Evolutionary conservation across 1,284 basidiomycete genomes (phyloP).

Genomic region (Somion occarium): DNA sequence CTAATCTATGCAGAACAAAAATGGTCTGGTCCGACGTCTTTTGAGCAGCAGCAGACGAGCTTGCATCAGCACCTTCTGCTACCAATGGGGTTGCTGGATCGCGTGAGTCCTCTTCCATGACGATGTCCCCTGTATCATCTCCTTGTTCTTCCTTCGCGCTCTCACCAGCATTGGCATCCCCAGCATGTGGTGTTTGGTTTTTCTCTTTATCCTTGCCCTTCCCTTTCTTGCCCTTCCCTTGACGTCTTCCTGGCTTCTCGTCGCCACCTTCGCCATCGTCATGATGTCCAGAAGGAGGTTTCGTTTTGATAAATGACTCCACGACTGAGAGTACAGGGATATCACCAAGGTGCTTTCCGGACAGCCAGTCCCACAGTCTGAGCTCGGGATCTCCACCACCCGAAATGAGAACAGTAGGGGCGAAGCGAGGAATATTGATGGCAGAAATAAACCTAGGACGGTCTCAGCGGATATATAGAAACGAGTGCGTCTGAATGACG

Average conservation of each 20-base stretch:
- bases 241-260: constrained; percentile 15
- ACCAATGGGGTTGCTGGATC: too few relatives aligned
- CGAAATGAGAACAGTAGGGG: constrained; percentile 57
- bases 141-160: constrained; percentile 15
- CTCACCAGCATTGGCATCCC: too few relatives aligned
- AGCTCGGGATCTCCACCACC: constrained; percentile 84
- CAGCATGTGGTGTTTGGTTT: constrained; percentile 5
- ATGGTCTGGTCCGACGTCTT: constrained; percentile 22
- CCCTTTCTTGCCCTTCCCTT: constrained; percentile 19
- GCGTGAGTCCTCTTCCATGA: neutral
- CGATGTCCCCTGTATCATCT: constrained; percentile 18
- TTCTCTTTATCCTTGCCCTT: constrained; percentile 20
- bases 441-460: constrained; percentile 73
- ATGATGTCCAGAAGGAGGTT: constrained; percentile 32
- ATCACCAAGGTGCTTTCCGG: constrained; percentile 47
- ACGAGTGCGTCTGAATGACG: constrained; percentile 23
- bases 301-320: constrained; percentile 59
- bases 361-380: constrained; percentile 79
- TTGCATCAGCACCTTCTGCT: constrained; percentile 17
- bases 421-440: constrained; percentile 59
- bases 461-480: neutral
- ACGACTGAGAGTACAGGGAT: constrained; percentile 53
- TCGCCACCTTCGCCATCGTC: constrained; percentile 32
- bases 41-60: constrained; percentile 7
- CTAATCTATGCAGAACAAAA: constrained; percentile 51